Conservation (phyloP, 2,329 filamentous ascomycete species). For the Monilinia laxa region DNA sequence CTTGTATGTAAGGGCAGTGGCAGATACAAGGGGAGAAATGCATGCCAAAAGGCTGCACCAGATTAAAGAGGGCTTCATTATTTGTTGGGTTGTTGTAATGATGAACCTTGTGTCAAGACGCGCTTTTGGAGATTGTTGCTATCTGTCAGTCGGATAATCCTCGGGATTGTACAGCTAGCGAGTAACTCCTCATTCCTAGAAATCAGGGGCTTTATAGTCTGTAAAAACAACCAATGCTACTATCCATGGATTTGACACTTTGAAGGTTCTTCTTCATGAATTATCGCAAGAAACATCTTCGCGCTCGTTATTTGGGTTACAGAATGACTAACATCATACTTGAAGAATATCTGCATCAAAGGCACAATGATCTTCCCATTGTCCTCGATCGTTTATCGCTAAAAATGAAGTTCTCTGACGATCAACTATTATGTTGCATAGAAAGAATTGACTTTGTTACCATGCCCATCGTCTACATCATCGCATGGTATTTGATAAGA, state of each 20-base stretch:
- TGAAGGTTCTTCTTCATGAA: neutral
- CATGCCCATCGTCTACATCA: constrained; percentile 23
- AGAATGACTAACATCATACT: constrained; percentile 15
- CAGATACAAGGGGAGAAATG: constrained; percentile 68
- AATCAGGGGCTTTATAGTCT: neutral
- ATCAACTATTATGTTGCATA: constrained; percentile 22
- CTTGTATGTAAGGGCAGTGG: constrained; percentile 93
- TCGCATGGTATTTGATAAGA: constrained; percentile 9
- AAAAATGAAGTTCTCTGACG: constrained; percentile 15
- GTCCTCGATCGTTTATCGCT: constrained; percentile 13
- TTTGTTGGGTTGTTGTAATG: constrained; percentile 32
- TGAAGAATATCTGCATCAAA: constrained; percentile 20
- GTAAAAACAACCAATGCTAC: neutral
- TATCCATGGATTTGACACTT: too few species aligned
- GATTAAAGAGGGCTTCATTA: constrained; percentile 65
- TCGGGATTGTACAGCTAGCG: constrained; percentile 9
- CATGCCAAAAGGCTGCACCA: constrained; percentile 69
- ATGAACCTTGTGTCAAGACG: constrained; percentile 5
- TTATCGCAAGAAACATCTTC: neutral
- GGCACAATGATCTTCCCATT: constrained; percentile 8
- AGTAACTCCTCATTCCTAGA: constrained; percentile 1
- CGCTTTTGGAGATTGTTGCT: constrained; percentile 21
- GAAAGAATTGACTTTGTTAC: constrained; percentile 17
- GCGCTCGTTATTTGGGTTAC: constrained; percentile 1
- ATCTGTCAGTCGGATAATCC: constrained; percentile 19